Percentiles rank a stretch among this genome's conserved stretches.
Evolutionary conservation across 176 grass and related monocot species (phyloP).

Genomic region (Oryza nivara): DNA sequence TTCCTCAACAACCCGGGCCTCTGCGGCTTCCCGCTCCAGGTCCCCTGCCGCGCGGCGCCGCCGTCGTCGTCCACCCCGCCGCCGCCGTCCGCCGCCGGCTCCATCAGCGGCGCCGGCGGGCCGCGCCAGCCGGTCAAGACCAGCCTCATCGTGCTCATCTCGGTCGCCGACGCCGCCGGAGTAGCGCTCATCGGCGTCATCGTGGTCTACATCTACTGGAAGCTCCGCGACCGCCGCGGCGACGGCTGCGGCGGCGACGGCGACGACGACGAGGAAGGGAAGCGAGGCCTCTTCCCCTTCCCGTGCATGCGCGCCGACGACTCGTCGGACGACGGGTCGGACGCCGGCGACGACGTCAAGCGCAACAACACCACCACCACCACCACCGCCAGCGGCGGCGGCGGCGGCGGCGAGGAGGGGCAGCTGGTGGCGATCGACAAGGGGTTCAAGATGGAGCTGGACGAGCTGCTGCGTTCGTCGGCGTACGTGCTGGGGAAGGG

Average conservation of each 20-base stretch:
- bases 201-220: constrained; percentile 84
- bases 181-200: constrained; percentile 71
- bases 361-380: background rate
- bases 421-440: constrained; percentile 84
- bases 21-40: constrained; percentile 88
- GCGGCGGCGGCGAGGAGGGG: constrained; percentile 47
- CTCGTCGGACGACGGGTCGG: constrained; percentile 23
- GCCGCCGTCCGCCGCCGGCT: background rate
- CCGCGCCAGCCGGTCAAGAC: constrained; percentile 46
- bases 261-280: constrained; percentile 26
- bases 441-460: constrained; percentile 77
- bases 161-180: constrained; percentile 61
- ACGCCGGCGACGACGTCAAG: constrained; percentile 12
- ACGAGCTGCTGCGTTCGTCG: constrained; percentile 84
- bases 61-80: constrained; percentile 11
- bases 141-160: constrained; percentile 70
- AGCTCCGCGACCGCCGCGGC: constrained; percentile 51
- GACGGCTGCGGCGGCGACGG: background rate
- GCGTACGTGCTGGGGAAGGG: constrained; percentile 93
- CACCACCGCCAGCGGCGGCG: background rate
- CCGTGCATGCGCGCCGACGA: constrained; percentile 37
- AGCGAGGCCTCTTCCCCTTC: constrained; percentile 19
- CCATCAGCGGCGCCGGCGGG: background rate
- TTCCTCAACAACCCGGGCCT: constrained; percentile 75
- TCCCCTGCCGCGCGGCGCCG: constrained; percentile 58